Conservation (phyloP, 2,329 filamentous ascomycete species). For the Fusarium sp. region DNA sequence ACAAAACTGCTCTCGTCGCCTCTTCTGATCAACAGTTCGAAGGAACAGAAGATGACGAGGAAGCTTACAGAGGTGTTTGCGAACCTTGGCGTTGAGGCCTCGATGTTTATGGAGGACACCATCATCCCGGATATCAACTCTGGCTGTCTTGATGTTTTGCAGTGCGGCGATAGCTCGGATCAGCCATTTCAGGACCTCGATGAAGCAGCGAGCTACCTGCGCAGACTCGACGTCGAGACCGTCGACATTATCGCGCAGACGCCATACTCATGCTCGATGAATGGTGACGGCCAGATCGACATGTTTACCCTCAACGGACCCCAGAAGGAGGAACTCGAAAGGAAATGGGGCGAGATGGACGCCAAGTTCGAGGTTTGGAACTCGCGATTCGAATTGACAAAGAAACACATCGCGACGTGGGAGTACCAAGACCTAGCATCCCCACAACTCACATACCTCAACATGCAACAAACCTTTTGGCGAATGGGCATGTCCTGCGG, state of each 20-base stretch:
- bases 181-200: constrained; percentile 28
- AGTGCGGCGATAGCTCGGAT: not conserved
- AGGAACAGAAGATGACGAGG: constrained; percentile 1
- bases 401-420: not conserved
- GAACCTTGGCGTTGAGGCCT: constrained; percentile 26
- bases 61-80: constrained; percentile 37
- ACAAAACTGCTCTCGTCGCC: constrained; percentile 17
- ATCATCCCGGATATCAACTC: constrained; percentile 5
- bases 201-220: constrained; percentile 16
- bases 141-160: not conserved
- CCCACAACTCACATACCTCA: constrained; percentile 4
- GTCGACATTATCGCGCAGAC: not conserved
- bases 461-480: constrained; percentile 23
- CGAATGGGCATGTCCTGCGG: not conserved
- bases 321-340: not conserved
- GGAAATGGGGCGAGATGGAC: not conserved
- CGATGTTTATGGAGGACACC: constrained; percentile 31
- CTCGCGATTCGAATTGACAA: constrained; percentile 21
- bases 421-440: not conserved
- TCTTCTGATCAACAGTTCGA: not conserved
- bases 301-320: not conserved
- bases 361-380: constrained; percentile 1
- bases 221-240: constrained; percentile 15
- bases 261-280: not conserved
- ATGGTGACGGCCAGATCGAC: not conserved